These are phyloP conservation scores for Apodospora peruviana DNA, from an alignment of 495 filamentous ascomycete species.

Conservation along the genomic window DNA sequence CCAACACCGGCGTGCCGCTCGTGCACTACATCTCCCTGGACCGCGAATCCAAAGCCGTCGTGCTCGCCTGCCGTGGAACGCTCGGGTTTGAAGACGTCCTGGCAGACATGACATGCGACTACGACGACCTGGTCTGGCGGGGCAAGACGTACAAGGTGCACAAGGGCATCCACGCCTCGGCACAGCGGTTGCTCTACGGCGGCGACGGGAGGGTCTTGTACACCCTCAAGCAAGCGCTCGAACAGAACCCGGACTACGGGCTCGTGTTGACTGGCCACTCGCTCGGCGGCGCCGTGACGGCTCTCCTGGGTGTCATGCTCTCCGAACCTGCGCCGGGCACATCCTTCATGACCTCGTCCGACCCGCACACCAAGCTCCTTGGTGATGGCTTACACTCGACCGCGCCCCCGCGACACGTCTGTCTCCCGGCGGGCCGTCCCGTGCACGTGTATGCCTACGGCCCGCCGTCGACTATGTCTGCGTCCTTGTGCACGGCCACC, in stretches of 20 bases:
- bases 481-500: slow-evolving; percentile 64
- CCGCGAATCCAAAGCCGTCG: slow-evolving; percentile 71
- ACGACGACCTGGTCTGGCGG: slow-evolving; percentile 64
- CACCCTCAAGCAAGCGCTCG: slow-evolving; percentile 64
- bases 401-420: slow-evolving; percentile 27
- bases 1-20: slow-evolving; percentile 67
- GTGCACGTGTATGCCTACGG: slow-evolving; percentile 80
- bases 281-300: slow-evolving; percentile 68
- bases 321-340: slow-evolving; percentile 49
- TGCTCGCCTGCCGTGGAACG: slow-evolving; percentile 70
- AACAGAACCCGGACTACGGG: slow-evolving; percentile 67
- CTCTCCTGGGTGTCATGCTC: slow-evolving; percentile 68
- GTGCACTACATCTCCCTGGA: slow-evolving; percentile 76
- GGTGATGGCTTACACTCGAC: slow-evolving; percentile 17
- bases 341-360: slow-evolving; percentile 42
- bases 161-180: slow-evolving; percentile 79
- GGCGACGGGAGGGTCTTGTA: slow-evolving; percentile 59
- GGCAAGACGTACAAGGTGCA: slow-evolving; percentile 67
- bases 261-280: slow-evolving; percentile 74
- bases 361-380: slow-evolving; percentile 39
- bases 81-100: slow-evolving; percentile 77
- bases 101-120: slow-evolving; percentile 78
- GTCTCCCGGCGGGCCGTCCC: slow-evolving; percentile 58
- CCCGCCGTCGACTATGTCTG: slow-evolving; percentile 67
- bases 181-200: slow-evolving; percentile 61